Evolutionary conservation across 768 basidiomycete genomes (phyloP).

Genomic region (Daedaleopsis sinensis): DNA sequence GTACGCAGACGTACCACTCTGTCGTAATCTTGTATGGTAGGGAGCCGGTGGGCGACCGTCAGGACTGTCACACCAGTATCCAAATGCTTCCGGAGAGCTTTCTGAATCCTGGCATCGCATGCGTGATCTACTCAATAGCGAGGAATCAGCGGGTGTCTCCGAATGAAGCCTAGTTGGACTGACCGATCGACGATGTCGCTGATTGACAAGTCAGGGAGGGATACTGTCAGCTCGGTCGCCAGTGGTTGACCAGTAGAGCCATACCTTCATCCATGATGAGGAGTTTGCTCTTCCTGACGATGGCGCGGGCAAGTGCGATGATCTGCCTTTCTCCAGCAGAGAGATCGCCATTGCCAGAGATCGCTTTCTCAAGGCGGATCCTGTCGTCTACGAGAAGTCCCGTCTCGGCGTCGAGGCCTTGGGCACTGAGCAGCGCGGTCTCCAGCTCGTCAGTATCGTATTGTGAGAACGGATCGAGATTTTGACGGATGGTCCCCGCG

Average conservation of each 20-base stretch:
- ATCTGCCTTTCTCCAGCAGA: slow-evolving; percentile 62
- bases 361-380: slow-evolving; percentile 46
- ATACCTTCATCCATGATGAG: slow-evolving; percentile 56
- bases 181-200: slow-evolving; percentile 50
- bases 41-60: slow-evolving; percentile 60
- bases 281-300: slow-evolving; percentile 56
- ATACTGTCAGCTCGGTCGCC: not conserved
- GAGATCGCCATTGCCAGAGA: slow-evolving; percentile 48
- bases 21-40: slow-evolving; percentile 62
- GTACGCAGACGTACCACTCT: slow-evolving; percentile 42
- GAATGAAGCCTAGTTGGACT: not conserved
- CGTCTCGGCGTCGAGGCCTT: slow-evolving; percentile 44
- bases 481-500: slow-evolving; percentile 56
- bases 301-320: slow-evolving; percentile 58
- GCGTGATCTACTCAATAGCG: slow-evolving; percentile 46
- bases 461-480: slow-evolving; percentile 60
- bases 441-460: slow-evolving; percentile 56
- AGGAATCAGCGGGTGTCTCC: not conserved
- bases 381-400: slow-evolving; percentile 34
- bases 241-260: not conserved
- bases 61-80: slow-evolving; percentile 48
- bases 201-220: not conserved
- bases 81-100: slow-evolving; percentile 50
- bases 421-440: slow-evolving; percentile 50
- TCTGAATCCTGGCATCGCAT: slow-evolving; percentile 59